Evolutionary conservation across 73 alveolate species (phyloP), one percentile per base, ranked within the genome.

Genomic region (Paramecium tetraurelia): DNA sequence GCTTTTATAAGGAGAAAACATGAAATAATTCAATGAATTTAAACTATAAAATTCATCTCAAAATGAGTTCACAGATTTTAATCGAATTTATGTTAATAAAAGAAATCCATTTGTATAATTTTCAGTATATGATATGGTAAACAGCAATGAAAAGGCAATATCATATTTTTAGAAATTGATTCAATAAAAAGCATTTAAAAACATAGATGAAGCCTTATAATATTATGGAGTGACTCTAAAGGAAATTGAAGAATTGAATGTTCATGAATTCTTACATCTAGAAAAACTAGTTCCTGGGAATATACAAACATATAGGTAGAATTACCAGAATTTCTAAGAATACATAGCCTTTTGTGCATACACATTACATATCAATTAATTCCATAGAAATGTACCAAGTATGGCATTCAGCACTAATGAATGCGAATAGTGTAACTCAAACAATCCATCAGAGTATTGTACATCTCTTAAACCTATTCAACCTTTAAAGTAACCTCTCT

Each of bases 341-440:
- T 43, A 35, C 14, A 18, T 72, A 10, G 86, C 59, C 6, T 72
- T 72, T 72, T 9, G 57, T 72, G 53, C 86, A 12, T 72, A 72
- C 20, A 40, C 86, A 35, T 24, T 33, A 11, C 86, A 72, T 38
- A 11, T 72, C 0, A 36, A 72, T 36, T 36, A 72, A 72, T 36
- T 72, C 12, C 86, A 72, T 72, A 36, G 59, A 72, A 36, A 72
- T 36, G 68, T 72, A 1, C 57, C 86, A 3, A 40, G 35, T 43
- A 36, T 72, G 86, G 86, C 53, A 33, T 63, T 63, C 24, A 63
- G 84, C 12, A 72, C 57, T 9, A 72, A 72, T 72, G 46, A 35
- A 72, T 72, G 90, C 21, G 90, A 27, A 43, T 80, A 80, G 46
- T 44, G 75, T 24, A 46, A 80, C 8, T 80, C 76, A 9, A 36